Evolutionary conservation across 352 stramenopile genomes (phyloP).

Genomic region (Phytophthora pisi): DNA sequence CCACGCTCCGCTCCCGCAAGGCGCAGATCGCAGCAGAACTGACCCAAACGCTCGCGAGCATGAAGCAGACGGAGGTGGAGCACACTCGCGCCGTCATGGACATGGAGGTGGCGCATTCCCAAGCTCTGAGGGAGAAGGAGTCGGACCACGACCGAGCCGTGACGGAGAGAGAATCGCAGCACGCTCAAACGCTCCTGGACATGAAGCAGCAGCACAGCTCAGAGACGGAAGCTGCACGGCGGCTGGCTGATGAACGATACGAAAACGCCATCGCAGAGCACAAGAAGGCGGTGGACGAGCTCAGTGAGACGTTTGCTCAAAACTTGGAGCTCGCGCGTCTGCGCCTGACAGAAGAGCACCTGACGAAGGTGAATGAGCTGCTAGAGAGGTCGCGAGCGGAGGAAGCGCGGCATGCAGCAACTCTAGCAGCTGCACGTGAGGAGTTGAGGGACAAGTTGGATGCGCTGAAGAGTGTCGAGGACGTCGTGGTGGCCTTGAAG

Average conservation of each 20-base stretch:
- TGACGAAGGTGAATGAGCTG: constrained; percentile 33
- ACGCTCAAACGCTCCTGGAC: not conserved
- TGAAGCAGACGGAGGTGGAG: constrained; percentile 4
- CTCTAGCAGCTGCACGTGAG: constrained; percentile 5
- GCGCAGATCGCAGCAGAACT: constrained; percentile 4
- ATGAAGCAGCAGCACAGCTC: constrained; percentile 4
- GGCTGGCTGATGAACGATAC: constrained; percentile 3
- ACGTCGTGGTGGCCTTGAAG: constrained; percentile 5
- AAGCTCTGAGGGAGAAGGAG: not conserved
- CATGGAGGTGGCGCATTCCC: not conserved
- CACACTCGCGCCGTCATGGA: constrained; percentile 1
- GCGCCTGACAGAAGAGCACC: constrained; percentile 26
- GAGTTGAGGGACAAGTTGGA: constrained; percentile 19
- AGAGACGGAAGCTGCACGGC: constrained; percentile 3
- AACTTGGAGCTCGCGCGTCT: constrained; percentile 26
- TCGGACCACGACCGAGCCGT: not conserved
- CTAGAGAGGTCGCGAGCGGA: constrained; percentile 22
- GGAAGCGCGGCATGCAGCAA: constrained; percentile 14
- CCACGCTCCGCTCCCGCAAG: constrained; percentile 5
- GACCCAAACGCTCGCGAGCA: not conserved
- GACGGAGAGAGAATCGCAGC: not conserved
- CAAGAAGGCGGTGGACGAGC: constrained; percentile 9
- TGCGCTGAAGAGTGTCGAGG: constrained; percentile 9
- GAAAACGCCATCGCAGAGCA: constrained; percentile 8
- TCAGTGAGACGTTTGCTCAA: constrained; percentile 21